A percentile compares a stretch with the other conserved stretches of the same genome.
Evolutionary conservation across 805 yeast genomes (phyloP).

Genomic region (Yamadazyma takamatsuzukensis): DNA sequence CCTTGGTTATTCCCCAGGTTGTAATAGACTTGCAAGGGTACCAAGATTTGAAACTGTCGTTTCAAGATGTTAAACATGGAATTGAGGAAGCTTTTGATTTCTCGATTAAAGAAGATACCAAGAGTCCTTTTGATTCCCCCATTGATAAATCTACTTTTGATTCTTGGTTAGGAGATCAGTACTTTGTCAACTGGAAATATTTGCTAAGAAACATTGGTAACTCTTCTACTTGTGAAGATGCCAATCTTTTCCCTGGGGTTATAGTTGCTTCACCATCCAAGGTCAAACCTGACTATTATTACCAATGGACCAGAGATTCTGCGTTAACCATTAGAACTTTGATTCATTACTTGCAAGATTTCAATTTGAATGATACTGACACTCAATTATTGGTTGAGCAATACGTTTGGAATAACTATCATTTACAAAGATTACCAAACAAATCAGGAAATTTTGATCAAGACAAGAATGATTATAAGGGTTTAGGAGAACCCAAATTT

Average conservation of each 20-base stretch:
- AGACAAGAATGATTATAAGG: conserved; percentile 50
- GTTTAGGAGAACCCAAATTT: conserved; percentile 91
- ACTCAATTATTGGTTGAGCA: conserved; percentile 39
- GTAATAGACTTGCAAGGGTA: no score
- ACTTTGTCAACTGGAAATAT: conserved; percentile 14
- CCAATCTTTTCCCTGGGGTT: conserved; percentile 54
- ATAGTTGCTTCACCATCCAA: conserved; percentile 84
- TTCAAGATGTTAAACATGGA: no score
- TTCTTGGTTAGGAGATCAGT: conserved; percentile 47
- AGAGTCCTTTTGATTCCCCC: no score
- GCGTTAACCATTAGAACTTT: conserved; percentile 75
- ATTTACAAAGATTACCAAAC: conserved; percentile 64
- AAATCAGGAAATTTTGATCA: conserved; percentile 36
- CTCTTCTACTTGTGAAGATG: conserved; percentile 7
- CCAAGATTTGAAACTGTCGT: conserved; percentile 11
- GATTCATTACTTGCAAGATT: conserved; percentile 50
- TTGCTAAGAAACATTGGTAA: conserved; percentile 13
- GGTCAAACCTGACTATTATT: conserved; percentile 71
- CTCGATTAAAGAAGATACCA: no score
- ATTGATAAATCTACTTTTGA: conserved; percentile 47
- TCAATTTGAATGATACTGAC: neutral
- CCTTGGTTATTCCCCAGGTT: no score
- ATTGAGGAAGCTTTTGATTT: no score
- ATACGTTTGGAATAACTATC: conserved; percentile 56
- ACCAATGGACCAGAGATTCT: conserved; percentile 88